A percentile compares a stretch with the other conserved stretches of the same genome.
Evolutionary conservation across 1,139 yeast genomes (phyloP).

Genomic region (Pneumocystis sp.): DNA sequence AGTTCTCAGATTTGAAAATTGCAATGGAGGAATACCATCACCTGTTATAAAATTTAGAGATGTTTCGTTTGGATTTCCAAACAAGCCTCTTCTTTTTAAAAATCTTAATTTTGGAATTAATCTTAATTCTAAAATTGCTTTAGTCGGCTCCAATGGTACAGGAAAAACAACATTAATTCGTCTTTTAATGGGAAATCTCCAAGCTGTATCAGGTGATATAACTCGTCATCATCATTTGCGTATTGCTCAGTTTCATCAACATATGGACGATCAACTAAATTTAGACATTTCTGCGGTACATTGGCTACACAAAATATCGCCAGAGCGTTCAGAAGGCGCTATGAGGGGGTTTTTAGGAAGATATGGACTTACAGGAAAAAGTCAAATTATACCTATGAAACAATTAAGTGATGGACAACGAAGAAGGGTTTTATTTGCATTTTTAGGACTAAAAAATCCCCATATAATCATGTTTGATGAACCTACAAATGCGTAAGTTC

Average conservation of each 20-base stretch:
- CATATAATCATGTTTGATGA: constrained; percentile 91
- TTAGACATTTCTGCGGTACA: constrained; percentile 88
- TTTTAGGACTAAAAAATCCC: constrained; percentile 87
- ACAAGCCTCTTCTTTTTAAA: constrained; percentile 56
- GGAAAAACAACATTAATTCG: constrained; percentile 94
- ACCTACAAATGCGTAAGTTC: constrained; percentile 79
- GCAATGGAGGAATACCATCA: constrained; percentile 85
- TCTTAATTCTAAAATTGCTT: constrained; percentile 96
- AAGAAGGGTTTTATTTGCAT: constrained; percentile 94
- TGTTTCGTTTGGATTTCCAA: constrained; percentile 65
- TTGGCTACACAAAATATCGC: constrained; percentile 81
- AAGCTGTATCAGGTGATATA: constrained; percentile 85
- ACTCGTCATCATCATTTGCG: constrained; percentile 94
- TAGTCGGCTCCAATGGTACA: constrained; percentile 98
- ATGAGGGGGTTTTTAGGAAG: constrained; percentile 47
- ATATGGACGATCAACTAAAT: constrained; percentile 95
- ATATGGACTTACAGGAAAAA: constrained; percentile 97
- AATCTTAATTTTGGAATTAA: constrained; percentile 93
- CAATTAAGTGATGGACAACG: constrained; percentile 98
- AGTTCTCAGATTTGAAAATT: constrained; percentile 85
- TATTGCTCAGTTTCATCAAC: constrained; percentile 97
- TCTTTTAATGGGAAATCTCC: constrained; percentile 87
- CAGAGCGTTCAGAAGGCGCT: constrained; percentile 71
- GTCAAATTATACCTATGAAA: constrained; percentile 97
- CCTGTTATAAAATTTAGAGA: constrained; percentile 96